Percentiles rank a stretch among this genome's conserved stretches.
Conservation (phyloP, 192 early-diverging fungal species). For the Coemansia sp. region DNA sequence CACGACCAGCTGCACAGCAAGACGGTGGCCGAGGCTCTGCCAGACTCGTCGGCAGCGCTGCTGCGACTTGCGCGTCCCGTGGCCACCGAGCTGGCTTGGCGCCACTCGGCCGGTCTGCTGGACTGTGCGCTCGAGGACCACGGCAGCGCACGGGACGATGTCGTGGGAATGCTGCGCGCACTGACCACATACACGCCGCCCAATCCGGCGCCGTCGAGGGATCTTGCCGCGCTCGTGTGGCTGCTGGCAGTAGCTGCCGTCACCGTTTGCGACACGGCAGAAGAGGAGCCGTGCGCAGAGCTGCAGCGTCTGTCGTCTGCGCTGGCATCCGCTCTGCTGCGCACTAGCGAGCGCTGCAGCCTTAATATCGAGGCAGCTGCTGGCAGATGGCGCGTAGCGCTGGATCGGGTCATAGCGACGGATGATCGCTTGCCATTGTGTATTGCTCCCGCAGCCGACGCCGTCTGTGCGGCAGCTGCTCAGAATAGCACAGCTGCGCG, state of each 20-base stretch:
- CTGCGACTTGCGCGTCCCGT: slow-evolving; percentile 24
- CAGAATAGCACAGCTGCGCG: not conserved
- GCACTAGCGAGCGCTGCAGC: not conserved
- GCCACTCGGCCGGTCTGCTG: slow-evolving; percentile 12
- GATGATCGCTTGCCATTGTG: not conserved
- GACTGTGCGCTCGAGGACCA: slow-evolving; percentile 20
- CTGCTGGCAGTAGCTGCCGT: not conserved
- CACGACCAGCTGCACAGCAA: slow-evolving; percentile 6
- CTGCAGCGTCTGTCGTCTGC: slow-evolving; percentile 1
- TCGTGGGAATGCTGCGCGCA: slow-evolving; percentile 20
- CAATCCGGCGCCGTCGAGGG: not conserved
- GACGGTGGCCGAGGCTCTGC: not conserved
- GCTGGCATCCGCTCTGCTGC: not conserved
- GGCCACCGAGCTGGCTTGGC: slow-evolving; percentile 39
- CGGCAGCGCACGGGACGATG: not conserved
- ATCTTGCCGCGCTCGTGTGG: slow-evolving; percentile 10
- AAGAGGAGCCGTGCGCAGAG: not conserved
- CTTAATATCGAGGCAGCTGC: not conserved
- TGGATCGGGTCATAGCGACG: slow-evolving; percentile 2
- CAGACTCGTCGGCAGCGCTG: slow-evolving; percentile 7
- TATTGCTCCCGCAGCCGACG: slow-evolving; percentile 13
- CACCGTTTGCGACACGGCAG: not conserved
- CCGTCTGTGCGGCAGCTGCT: slow-evolving; percentile 10
- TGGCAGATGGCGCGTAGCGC: slow-evolving; percentile 10
- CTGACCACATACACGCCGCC: slow-evolving; percentile 17